phyloP scores from a whole-genome alignment of 495 filamentous ascomycete genomes.

The Penicillium robsamsonii region DNA sequence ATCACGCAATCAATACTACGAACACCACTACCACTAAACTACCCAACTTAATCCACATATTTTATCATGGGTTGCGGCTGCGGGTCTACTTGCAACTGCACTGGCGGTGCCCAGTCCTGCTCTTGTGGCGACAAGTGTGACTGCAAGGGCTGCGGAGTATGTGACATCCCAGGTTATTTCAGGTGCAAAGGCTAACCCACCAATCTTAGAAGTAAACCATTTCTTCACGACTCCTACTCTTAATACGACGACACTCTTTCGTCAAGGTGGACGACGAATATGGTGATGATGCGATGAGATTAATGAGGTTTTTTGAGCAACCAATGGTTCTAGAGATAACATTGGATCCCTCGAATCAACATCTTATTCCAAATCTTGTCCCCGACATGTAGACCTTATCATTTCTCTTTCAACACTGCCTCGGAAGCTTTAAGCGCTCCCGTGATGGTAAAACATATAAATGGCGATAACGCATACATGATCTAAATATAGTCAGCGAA shows the following conservation, averaged over 20 bases:
- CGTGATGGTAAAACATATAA: constrained; percentile 53
- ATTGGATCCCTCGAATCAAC: background rate
- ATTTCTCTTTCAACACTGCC: constrained; percentile 19
- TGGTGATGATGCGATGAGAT: background rate
- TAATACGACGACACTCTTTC: background rate
- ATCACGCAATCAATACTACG: background rate
- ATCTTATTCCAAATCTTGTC: background rate
- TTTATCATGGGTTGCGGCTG: constrained; percentile 41
- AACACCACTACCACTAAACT: background rate
- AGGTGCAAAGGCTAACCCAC: constrained; percentile 3
- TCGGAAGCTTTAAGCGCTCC: constrained; percentile 46
- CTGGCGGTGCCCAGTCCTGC: constrained; percentile 39
- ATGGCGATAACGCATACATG: constrained; percentile 51
- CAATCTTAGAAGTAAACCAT: constrained; percentile 5
- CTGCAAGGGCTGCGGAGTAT: constrained; percentile 50
- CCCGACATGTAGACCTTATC: constrained; percentile 13
- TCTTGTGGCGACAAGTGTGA: constrained; percentile 39
- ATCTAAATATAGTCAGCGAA: constrained; percentile 31
- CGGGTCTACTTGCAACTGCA: constrained; percentile 39
- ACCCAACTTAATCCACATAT: constrained; percentile 3
- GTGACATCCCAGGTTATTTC: constrained; percentile 17
- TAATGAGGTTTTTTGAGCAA: background rate
- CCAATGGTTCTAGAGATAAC: background rate
- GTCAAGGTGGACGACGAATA: background rate
- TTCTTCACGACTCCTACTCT: background rate